Base-by-base conservation (phyloP, 2,329 filamentous ascomycete genomes). In the Moelleriella libera region DNA sequence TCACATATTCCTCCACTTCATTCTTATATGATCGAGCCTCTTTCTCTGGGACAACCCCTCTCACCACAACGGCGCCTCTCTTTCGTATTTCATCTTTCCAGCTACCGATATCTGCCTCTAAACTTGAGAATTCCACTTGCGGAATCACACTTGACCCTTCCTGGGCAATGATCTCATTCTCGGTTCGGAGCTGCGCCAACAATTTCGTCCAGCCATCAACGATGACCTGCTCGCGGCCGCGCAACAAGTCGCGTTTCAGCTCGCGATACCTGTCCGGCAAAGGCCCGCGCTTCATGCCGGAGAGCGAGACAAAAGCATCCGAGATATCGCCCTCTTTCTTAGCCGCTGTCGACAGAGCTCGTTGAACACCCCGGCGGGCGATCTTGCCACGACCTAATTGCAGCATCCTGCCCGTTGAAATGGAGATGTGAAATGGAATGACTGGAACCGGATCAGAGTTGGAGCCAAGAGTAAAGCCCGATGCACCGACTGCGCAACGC, bases 21-120 rank as follows among this genome's bases (percentile, higher is more conserved):
- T 68, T 67, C 63, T 88, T 88, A 55, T 79, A 84, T 1, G 65
- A 68, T 44, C 82, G 64, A 0, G 83, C 83, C 58, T 83, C 75
- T 1, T 66, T 61, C 53, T 78, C 73, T 0, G 80, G 74, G 11
- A 88, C 62, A 4, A 87, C 83, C 10, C 78, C 78, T 42, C 76
- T 71, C 28, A 88, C 69, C 1, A 88, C 77, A 0, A 76, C 75
- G 0, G 71, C 75, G 7, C 82, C 83, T 1, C 80, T 69, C 53
- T 79, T 77, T 50, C 67, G 64, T 32, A 85, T 72, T 51, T 80
- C 78, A 1, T 64, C 67, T 39, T 61, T 62, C 7, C 68, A 45
- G 0, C 45, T 50, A 6, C 51, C 47, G 3, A 71, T 53, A 3
- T 68, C 68, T 0, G 57, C 58, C 0, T 71, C 62, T 1, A 78